Base-by-base conservation (phyloP, 2,329 filamentous ascomycete genomes). In the Penicillium hesseltinei region DNA sequence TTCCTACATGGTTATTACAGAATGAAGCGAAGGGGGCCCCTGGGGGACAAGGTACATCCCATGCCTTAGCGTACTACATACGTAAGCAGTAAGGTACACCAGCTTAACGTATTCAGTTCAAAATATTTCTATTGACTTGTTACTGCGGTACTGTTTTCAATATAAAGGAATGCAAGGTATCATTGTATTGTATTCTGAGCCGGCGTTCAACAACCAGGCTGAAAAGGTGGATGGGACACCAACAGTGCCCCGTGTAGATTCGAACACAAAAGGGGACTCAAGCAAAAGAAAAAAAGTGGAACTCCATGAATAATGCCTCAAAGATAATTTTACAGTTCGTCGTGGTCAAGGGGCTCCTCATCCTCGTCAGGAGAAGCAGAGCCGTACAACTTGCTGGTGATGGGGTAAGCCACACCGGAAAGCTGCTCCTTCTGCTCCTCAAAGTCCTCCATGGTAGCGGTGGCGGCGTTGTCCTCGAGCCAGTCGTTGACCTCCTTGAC, bases 391-490 rank as follows among this genome's bases (percentile, higher is more conserved):
- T 99, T 99, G 82, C 91, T 96, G 70, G 94, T 99, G 81, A 99
- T 99, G 68, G 94, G 94, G 82, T 97, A 97, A 54, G 94, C 94
- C 65, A 97, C 90, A 77, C 90, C 89, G 71, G 90, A 95, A 68
- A 99, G 86, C 86, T 97, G 97, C 89, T 99, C 93, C 84, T 95
- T 96, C 84, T 97, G 93, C 86, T 99, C 94, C 80, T 97, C 92
- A 71, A 97, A 97, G 82, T 97, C 94, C 82, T 97, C 93, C 59
- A 91, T 84, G 67, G 83, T 86, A 64, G 94, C 94, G 51, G 89
- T 88, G 66, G 88, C 86, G 66, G 86, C 90, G 80, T 97, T 95
- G 85, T 96, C 91, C 69, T 97, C 92, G 59, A 99, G 88, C 94
- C 94, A 99, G 77, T 97, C 92, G 70, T 88, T 88, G 63, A 91